phyloP scores from a whole-genome alignment of 1,284 basidiomycete genomes.

The Crucibulum parvulum region DNA sequence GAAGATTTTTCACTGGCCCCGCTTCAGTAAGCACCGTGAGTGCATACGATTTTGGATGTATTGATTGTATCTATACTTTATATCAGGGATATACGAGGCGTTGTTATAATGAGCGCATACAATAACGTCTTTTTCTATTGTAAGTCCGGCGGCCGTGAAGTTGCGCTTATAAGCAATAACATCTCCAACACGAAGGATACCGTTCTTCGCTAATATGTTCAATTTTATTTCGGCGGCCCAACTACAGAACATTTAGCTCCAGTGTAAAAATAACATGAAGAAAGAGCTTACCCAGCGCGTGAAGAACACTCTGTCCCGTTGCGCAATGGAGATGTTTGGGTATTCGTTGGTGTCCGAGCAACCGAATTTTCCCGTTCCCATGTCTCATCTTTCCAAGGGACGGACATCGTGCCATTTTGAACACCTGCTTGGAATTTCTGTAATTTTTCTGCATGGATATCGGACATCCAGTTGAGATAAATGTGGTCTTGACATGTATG shows the following conservation, averaged over 20 bases:
- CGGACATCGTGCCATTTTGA: conserved; percentile 50
- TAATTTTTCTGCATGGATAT: conserved; percentile 49
- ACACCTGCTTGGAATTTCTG: conserved; percentile 49
- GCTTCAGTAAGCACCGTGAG: conserved; percentile 51
- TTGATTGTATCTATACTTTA: conserved; percentile 45
- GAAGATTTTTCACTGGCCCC: conserved; percentile 42
- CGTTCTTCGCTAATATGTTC: conserved; percentile 48
- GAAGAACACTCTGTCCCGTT: conserved; percentile 9
- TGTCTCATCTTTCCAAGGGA: conserved; percentile 66
- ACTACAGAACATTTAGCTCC: conserved; percentile 19
- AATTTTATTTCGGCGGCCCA: conserved; percentile 50
- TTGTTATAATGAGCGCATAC: conserved; percentile 35
- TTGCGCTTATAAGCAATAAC: conserved; percentile 56
- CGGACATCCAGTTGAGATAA: conserved; percentile 56
- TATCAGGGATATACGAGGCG: background rate
- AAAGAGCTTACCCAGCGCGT: conserved; percentile 28
- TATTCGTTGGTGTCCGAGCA: conserved; percentile 8
- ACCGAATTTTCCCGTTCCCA: conserved; percentile 56
- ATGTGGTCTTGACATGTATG: conserved; percentile 68
- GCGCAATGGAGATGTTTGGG: conserved; percentile 9
- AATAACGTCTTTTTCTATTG: conserved; percentile 60
- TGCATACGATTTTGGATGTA: conserved; percentile 46
- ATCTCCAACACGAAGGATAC: conserved; percentile 56
- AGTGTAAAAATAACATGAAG: background rate
- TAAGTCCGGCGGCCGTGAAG: conserved; percentile 42